Evolutionary conservation across 2,329 filamentous ascomycete genomes (phyloP).

Genomic region (Septoria petroselini): DNA sequence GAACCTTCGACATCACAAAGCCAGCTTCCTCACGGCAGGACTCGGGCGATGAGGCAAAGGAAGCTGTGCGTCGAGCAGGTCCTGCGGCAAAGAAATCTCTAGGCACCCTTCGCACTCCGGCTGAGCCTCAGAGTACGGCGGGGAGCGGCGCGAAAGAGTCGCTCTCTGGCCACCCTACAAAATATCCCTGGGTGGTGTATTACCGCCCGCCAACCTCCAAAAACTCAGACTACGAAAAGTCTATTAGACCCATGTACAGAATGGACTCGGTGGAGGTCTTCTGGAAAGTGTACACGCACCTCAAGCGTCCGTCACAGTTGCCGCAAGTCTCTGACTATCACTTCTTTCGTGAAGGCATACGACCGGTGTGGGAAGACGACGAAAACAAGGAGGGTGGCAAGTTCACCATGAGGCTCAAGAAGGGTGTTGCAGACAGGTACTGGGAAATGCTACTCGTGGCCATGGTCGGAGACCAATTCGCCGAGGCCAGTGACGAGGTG

Average conservation of each 20-base stretch:
- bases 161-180: constrained; percentile 53
- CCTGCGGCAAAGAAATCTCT: constrained; percentile 31
- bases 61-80: constrained; percentile 25
- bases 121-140: constrained; percentile 40
- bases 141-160: constrained; percentile 29
- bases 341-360: constrained; percentile 93
- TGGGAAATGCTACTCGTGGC: constrained; percentile 93
- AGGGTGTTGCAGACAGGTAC: constrained; percentile 92
- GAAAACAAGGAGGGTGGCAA: constrained; percentile 95
- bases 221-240: constrained; percentile 97
- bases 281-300: constrained; percentile 81
- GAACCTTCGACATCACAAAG: constrained; percentile 73
- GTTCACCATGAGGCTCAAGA: constrained; percentile 95
- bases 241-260: constrained; percentile 78
- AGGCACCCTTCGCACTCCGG: constrained; percentile 23
- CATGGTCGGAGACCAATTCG: constrained; percentile 90
- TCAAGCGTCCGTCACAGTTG: constrained; percentile 82
- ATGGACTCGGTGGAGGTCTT: constrained; percentile 86
- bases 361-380: constrained; percentile 97
- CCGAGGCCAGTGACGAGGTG: constrained; percentile 87
- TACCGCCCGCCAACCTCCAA: constrained; percentile 95
- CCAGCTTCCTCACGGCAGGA: constrained; percentile 61
- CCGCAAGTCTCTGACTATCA: constrained; percentile 96
- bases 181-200: constrained; percentile 93
- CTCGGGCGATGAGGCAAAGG: constrained; percentile 44